Base-by-base conservation (phyloP, 306 rosid genomes). In the Abrus pulchellus region DNA sequence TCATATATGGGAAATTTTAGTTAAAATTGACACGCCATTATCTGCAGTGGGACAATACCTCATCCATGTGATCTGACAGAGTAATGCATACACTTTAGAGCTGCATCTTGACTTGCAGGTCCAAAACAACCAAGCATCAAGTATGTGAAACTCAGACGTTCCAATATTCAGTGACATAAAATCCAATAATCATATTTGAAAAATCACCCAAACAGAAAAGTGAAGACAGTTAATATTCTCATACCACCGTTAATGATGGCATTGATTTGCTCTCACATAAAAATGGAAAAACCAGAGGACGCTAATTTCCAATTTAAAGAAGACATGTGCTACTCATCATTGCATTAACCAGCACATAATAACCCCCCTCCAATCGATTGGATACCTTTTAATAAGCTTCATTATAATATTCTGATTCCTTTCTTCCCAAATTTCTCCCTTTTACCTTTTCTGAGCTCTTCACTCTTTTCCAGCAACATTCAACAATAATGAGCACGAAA, bases 311-410 rank as follows among this genome's bases (percentile, higher is more conserved):
- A 72, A 44, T 54, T 56, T 27, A 4, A 3, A 32, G 41, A 65
- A 65, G 50, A 55, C 83, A 55, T 38, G 71, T 14, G 78, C 52
- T n/a, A n/a, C 57, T 13, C 80, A 72, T 77, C 64, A 72, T 70
- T 77, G 62, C 69, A 65, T 72, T 70, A 3, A 53, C 20, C 20
- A 20, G 20, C 32, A 50, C 14, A 13, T 45, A 44, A 52, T 47
- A 61, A 80, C n/a, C 79, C 27, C 14, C 54, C 69, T 14, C 52
- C 76, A 38, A 52, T 57, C 47, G 52, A 48, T 65, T 30, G 28
- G 28, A 45, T n/a, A 33, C 70, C 72, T 71, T 69, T 55, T 55
- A 72, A 38, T 57, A 30, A 2, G 8, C 65, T 55, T 70, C 75
- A 29, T 28, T 57, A 72, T 77, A 32, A 75, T 55, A 75, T 60